Evolutionary conservation across 257 asterid species (phyloP), one percentile per base, ranked within the genome.

Genomic region (Catharanthus roseus): DNA sequence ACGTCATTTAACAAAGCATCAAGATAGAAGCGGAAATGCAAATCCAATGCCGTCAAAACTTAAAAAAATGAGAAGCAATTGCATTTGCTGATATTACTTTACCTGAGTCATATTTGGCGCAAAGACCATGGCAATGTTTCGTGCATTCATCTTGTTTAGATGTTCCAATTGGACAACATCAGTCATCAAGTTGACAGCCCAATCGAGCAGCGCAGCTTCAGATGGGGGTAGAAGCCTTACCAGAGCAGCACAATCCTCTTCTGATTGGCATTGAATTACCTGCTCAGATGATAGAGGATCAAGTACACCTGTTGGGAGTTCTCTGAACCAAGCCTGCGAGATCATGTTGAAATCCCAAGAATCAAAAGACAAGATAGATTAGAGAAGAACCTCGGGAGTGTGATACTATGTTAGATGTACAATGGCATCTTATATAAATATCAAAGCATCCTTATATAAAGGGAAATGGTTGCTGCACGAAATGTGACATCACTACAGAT

Each of bases 91-190:
- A 5, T 26, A 21, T 62, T 51, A 45, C 72, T 31, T 71, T 74
- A 88, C 99, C 96, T 93, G 95, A 15, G 99, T 95, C 99, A 95
- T 95, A 82, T 95, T 95, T 18, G 99, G 99, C 24, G 99, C 99
- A 81, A 95, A 95, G 69, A 95, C 99, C 97, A 91, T 89, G 28
- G 99, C 99, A 10, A 95, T 86, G 77, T 91, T 95, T 74, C 93
- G 96, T 1, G 97, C 79, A 65, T 91, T 88, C 99, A 93, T 93
- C 89, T 93, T 93, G 88, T 93, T 93, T 21, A 73, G 76, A 74
- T 82, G 88, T 75, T 95, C 96, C 77, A 83, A 82, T 83, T 85
- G 97, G 58, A 89, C 99, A 12, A 95, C 93, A 42, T 95, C 99
- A 31, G 96, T 95, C 99, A 95, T 95, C 69, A 95, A 85, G 75